Base-by-base conservation (phyloP, 2,329 filamentous ascomycete genomes). In the Pseudophaeomoniella oleicola region DNA sequence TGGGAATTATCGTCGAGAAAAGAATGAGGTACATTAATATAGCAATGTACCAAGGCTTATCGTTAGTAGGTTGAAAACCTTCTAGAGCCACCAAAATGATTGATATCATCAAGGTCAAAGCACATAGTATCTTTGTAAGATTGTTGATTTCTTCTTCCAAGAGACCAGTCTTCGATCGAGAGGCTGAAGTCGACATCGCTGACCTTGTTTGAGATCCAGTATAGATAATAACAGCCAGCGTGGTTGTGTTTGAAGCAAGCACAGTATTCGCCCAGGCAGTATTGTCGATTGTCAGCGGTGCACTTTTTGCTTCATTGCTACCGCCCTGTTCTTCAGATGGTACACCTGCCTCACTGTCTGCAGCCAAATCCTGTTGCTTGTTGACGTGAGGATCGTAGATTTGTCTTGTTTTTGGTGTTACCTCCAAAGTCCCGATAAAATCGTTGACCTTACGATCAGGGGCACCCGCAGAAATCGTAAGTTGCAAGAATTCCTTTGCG, bases 211-310 rank as follows among this genome's bases (percentile, higher is more conserved):
- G 84, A 1, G 85, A 78, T 0, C 90, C 92, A 3, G 90, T 96
- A 56, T 98, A 98, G 42, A 98, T 70, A 35, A 98, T 83, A 1
- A 87, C 84, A 2, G 87, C 88, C 40, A 94, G 67, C 0, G 90
- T 90, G 3, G 75, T 82, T 1, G 82, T 88, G 54, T 87, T 90
- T 1, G 88, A 96, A 1, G 90, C 90, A 41, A 98, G 81, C 16
- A 98, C 82, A 0, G 90, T 98, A 53, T 96, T 98, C 13, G 88
- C 88, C 90, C 92, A 98, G 6, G 92, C 90, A 5, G 90, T 96
- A 52, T 98, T 94, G 58, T 98, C 90, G 43, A 98, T 94, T 2
- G 75, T 84, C 27, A 98, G 66, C 2, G 87, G 77, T 2, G 78
- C 73, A 4, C 80, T 82, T 39, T 72, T 72, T 12, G 58, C 45